phyloP scores from a whole-genome alignment of 2,329 filamentous ascomycete species.

The Paraconiothyrium brasiliense region DNA sequence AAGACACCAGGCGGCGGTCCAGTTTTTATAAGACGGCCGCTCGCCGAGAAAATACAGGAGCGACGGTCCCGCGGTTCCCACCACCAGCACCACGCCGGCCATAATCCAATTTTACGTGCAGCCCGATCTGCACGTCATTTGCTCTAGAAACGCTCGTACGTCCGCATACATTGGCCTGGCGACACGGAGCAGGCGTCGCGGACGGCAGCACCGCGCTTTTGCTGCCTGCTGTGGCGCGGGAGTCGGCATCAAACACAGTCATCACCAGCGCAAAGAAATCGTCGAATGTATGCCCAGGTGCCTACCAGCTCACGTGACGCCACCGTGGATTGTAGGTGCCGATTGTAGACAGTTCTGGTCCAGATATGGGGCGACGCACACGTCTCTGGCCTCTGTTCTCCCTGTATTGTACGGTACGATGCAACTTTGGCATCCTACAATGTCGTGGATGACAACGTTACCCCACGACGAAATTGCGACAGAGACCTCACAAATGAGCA shows the following conservation, averaged over 20 bases:
- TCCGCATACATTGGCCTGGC: too few species aligned
- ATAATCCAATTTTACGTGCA: background rate
- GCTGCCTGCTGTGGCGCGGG: background rate
- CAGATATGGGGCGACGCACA: too few species aligned
- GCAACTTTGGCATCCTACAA: background rate
- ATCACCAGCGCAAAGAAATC: constrained; percentile 9
- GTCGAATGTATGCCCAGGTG: too few species aligned
- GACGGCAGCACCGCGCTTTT: background rate
- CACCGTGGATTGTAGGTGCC: too few species aligned
- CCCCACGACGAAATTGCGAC: constrained; percentile 2
- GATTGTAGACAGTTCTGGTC: too few species aligned
- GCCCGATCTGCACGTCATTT: constrained; percentile 6
- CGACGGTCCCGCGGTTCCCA: constrained; percentile 1
- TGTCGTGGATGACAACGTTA: background rate
- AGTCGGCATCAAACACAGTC: background rate
- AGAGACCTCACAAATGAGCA: background rate
- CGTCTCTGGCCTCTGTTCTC: too few species aligned
- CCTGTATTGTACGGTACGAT: background rate
- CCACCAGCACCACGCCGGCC: background rate
- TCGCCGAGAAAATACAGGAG: constrained; percentile 4
- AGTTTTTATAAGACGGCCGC: constrained; percentile 12
- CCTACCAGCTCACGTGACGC: too few species aligned
- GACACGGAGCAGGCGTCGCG: background rate
- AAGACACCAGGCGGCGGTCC: constrained; percentile 5
- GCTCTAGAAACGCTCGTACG: background rate